Conservation (phyloP, 345 rosid species). For the Psidium guajava region DNA sequence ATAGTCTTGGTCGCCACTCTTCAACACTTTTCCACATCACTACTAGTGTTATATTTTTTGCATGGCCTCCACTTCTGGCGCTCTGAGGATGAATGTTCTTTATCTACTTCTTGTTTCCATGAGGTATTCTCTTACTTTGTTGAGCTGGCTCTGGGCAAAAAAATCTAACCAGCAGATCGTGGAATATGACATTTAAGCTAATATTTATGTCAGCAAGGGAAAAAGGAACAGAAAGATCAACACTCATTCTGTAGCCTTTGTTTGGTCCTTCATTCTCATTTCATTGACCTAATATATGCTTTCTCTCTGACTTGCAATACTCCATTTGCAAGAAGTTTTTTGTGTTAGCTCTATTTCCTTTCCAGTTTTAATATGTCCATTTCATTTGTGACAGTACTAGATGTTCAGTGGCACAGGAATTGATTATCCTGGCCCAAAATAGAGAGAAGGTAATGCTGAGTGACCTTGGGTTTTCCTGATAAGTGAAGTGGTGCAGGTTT, state of each 20-base stretch:
- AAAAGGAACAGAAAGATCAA: background rate
- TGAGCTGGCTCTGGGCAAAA: background rate
- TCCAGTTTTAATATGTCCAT: background rate
- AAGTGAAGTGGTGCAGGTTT: slow-evolving; percentile 30
- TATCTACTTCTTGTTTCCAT: background rate
- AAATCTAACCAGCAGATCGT: background rate
- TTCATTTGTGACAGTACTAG: background rate
- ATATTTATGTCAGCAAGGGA: background rate
- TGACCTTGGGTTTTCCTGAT: background rate
- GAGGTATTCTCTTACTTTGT: background rate
- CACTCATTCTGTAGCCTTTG: background rate
- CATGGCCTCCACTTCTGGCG: background rate
- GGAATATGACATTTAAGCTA: background rate
- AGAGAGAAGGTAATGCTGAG: background rate
- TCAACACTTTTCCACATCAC: background rate
- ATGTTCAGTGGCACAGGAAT: background rate
- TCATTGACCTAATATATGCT: background rate
- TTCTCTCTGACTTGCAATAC: background rate
- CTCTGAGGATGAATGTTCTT: background rate
- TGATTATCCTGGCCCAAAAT: background rate
- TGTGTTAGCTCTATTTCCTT: background rate
- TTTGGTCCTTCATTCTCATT: background rate
- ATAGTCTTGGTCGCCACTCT: background rate
- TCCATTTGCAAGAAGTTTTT: background rate
- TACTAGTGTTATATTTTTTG: background rate